Percentiles rank a stretch among this genome's conserved stretches.
phyloP scores from a whole-genome alignment of 202 grass and related monocot species.

The Cymbopogon flexuosus region DNA sequence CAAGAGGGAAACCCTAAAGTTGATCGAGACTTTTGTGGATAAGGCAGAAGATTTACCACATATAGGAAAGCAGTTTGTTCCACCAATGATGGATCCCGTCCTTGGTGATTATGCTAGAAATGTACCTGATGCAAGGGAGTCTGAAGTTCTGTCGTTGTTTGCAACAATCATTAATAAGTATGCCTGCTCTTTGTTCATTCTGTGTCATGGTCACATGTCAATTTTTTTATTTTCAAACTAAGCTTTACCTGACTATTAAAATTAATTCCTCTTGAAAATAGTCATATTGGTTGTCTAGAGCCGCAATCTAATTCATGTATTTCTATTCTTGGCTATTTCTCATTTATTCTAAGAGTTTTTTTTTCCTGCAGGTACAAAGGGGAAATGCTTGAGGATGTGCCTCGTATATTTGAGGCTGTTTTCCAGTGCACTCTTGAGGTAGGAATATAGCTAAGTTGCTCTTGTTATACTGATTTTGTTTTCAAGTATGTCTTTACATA shows the following conservation, averaged over 20 bases:
- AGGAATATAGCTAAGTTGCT: conserved; percentile 5
- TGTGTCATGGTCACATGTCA: background rate
- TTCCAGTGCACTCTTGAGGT: conserved; percentile 99
- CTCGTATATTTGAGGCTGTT: conserved; percentile 92
- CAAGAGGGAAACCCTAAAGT: conserved; percentile 93
- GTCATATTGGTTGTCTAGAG: background rate
- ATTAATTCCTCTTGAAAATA: background rate
- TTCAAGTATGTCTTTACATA: background rate
- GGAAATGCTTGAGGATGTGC: conserved; percentile 90
- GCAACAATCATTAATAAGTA: conserved; percentile 99
- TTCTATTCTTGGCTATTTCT: conserved; percentile 2
- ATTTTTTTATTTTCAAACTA: background rate
- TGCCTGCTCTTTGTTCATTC: conserved; percentile 12
- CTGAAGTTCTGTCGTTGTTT: conserved; percentile 92
- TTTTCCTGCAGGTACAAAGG: conserved; percentile 68
- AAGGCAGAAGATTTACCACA: conserved; percentile 96
- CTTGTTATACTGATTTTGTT: conserved; percentile 21
- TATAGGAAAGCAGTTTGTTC: conserved; percentile 96
- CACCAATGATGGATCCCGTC: conserved; percentile 98
- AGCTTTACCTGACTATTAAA: conserved; percentile 12
- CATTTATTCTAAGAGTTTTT: conserved; percentile 22
- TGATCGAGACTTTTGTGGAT: conserved; percentile 98
- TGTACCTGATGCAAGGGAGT: conserved; percentile 98
- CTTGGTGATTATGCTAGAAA: conserved; percentile 96
- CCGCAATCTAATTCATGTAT: background rate